Conservation (phyloP, 1,284 basidiomycete species). For the Thelephora terrestris region DNA sequence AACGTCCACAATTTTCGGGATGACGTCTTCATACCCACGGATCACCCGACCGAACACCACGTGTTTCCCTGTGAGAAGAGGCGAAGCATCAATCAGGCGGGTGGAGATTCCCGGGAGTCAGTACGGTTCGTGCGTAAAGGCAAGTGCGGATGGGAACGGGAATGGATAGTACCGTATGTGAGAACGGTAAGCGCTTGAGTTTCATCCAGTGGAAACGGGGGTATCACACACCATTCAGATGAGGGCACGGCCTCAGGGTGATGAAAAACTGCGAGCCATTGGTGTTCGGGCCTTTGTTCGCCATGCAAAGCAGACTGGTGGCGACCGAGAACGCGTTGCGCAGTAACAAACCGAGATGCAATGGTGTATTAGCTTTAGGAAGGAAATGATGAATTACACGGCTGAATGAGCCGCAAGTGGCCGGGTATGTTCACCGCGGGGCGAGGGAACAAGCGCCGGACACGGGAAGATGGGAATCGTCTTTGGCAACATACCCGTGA, state of each 20-base stretch:
- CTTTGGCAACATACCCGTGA: conserved; percentile 38
- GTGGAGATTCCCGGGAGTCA: neutral
- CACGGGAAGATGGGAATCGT: neutral
- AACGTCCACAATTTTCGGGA: conserved; percentile 43
- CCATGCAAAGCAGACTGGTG: conserved; percentile 67
- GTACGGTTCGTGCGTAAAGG: too few relatives aligned
- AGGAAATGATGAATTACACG: neutral
- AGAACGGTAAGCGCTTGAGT: neutral
- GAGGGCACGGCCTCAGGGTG: conserved; percentile 62
- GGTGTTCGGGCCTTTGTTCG: conserved; percentile 72
- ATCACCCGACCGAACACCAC: conserved; percentile 68
- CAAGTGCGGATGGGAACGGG: neutral
- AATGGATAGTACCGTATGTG: neutral
- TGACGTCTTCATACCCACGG: conserved; percentile 50
- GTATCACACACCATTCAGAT: conserved; percentile 44
- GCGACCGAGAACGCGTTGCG: neutral
- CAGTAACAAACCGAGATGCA: too few relatives aligned
- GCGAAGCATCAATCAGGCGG: neutral
- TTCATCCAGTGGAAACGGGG: neutral
- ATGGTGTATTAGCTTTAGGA: neutral
- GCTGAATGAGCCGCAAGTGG: neutral
- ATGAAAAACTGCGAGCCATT: conserved; percentile 82
- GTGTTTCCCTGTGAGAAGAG: conserved; percentile 46
- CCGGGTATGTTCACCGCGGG: neutral
- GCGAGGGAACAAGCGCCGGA: neutral